Base-by-base conservation (phyloP, 768 basidiomycete species). In the Tulasnella sp. region DNA sequence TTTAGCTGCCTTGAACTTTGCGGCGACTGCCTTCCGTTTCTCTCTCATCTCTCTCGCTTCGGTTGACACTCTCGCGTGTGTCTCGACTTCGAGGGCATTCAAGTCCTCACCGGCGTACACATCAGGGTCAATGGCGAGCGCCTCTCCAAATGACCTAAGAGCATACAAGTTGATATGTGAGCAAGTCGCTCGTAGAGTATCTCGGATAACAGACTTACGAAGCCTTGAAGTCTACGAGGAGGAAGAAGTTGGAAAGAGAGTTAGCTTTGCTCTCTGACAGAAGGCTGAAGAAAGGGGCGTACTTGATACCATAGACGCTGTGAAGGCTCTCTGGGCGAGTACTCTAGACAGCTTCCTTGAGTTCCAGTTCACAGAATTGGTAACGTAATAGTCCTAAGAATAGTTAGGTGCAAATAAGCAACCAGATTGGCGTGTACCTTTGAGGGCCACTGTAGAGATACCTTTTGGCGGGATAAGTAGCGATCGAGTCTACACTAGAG, bases 351-450 rank as follows among this genome's bases (percentile, higher is more conserved):
- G 34, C 49, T 62, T 62, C 15, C 61, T 11, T 17, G 27, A 24
- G 21, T 62, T 54, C 61, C 61, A 62, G 38, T 19, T 27, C 22
- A 46, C 48, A 9, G 25, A 49, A 17, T 45, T 19, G 24, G 12
- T 5, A 21, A 22, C 59, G 27, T 60, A 49, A 34, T 62, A 62
- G 17, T 62, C 49, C 61, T 62, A 29, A n/a, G 41, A 59, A 24
- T 34, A 41, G 7, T 5, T 19, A 55, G 7, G 27, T 12, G 15
- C 12, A 21, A 5, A 17, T 41, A 17, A 46, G 34, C 17, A 44
- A 17, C 12, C 34, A 5, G 34, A 38, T 38, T 15, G 34, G 15
- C 34, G 15, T 38, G 34, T 38, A 7, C 5, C 5, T 38, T 38
- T 38, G 34, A 15, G 34, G n/a, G n/a, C n/a, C 15, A 38, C 7